Conservation (phyloP, 371 early-diverging fungal species). For the Mortierella sp. region DNA sequence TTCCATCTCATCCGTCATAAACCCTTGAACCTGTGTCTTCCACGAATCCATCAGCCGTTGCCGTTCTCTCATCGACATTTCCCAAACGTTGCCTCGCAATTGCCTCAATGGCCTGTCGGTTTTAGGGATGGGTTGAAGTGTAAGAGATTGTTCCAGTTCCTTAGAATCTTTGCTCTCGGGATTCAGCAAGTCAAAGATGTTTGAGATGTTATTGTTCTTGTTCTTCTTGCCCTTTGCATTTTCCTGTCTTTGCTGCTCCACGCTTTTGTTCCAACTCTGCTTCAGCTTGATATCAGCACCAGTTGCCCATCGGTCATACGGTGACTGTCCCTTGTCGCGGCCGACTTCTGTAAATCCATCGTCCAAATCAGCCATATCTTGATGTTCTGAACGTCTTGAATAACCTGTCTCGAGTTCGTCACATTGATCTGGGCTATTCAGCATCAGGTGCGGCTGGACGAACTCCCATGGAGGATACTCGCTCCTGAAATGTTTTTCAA, state of each 20-base stretch:
- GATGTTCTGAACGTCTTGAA: neutral
- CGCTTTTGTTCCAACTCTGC: neutral
- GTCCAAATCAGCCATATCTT: neutral
- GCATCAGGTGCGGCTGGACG: constrained; percentile 3
- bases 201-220: neutral
- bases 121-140: constrained; percentile 16
- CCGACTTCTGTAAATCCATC: constrained; percentile 1
- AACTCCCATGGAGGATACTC: constrained; percentile 21
- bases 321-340: neutral
- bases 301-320: constrained; percentile 2
- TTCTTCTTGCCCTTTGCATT: neutral
- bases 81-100: constrained; percentile 52
- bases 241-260: neutral
- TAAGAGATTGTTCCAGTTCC: neutral
- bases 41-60: constrained; percentile 51
- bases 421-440: constrained; percentile 8
- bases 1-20: constrained; percentile 19
- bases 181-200: no score
- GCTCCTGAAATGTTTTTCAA: constrained; percentile 14
- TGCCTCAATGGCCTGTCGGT: constrained; percentile 42
- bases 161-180: no score
- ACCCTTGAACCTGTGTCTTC: constrained; percentile 33
- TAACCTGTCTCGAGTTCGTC: neutral
- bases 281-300: constrained; percentile 1
- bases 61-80: constrained; percentile 56